Conservation (phyloP, 2,329 filamentous ascomycete species). For the Aaosphaeria arxii region DNA sequence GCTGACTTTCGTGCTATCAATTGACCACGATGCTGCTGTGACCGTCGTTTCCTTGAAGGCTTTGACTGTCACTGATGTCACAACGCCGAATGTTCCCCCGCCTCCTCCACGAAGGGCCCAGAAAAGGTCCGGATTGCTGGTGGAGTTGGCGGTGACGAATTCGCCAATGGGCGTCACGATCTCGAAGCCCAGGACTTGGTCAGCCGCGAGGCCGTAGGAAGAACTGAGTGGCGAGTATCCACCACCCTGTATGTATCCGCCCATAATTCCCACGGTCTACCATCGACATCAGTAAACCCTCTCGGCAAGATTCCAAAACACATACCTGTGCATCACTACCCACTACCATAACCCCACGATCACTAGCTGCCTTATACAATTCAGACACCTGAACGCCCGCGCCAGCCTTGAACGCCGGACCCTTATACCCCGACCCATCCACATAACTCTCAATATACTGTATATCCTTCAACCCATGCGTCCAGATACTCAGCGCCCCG, state of each 20-base stretch:
- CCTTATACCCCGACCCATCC: constrained; percentile 22
- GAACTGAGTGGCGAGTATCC: constrained; percentile 53
- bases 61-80: constrained; percentile 23
- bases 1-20: constrained; percentile 21
- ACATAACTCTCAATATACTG: constrained; percentile 19
- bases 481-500: constrained; percentile 26
- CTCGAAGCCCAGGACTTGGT: constrained; percentile 23
- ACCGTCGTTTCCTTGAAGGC: constrained; percentile 22
- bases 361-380: constrained; percentile 23
- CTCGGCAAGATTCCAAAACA: too few species aligned
- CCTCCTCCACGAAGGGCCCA: constrained; percentile 27
- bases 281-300: background rate
- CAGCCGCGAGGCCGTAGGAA: constrained; percentile 37
- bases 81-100: constrained; percentile 24
- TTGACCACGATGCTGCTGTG: constrained; percentile 26
- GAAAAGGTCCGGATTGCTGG: constrained; percentile 17
- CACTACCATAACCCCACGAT: constrained; percentile 18
- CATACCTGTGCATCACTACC: constrained; percentile 20
- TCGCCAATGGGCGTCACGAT: constrained; percentile 19
- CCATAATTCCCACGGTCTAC: constrained; percentile 48
- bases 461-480: constrained; percentile 26
- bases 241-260: constrained; percentile 43
- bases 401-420: constrained; percentile 23
- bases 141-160: constrained; percentile 18
- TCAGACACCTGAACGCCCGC: constrained; percentile 27